These are phyloP conservation scores for Diaporthe sp. DNA, from an alignment of 2,329 filamentous ascomycete species.

Conservation along the genomic window DNA sequence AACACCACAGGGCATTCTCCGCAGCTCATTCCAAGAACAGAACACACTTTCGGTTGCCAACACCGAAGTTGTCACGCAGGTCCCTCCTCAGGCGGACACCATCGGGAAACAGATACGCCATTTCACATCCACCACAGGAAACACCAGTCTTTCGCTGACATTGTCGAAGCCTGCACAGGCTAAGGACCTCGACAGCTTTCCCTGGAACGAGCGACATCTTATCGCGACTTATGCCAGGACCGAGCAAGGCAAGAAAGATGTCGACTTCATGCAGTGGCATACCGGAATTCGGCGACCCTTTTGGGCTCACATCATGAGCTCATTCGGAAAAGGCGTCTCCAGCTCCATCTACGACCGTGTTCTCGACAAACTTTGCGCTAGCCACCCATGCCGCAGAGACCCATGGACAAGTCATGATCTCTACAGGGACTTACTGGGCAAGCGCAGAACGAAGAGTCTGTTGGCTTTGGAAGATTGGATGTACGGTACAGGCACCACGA, in stretches of 20 bases:
- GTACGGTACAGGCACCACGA: not conserved
- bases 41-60: not conserved
- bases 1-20: not conserved
- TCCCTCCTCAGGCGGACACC: too few species aligned
- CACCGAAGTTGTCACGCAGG: not conserved
- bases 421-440: not conserved
- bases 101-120: not conserved
- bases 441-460: not conserved
- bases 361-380: not conserved
- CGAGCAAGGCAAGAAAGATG: not conserved
- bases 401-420: not conserved
- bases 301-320: not conserved
- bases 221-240: too few species aligned
- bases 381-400: not conserved
- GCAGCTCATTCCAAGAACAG: not conserved
- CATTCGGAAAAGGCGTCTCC: not conserved
- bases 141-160: not conserved
- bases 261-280: not conserved
- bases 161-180: not conserved
- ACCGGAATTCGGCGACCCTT: not conserved
- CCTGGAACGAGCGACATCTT: not conserved
- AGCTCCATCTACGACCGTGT: not conserved
- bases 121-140: not conserved
- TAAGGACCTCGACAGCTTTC: not conserved
- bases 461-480: not conserved